Evolutionary conservation across 2,329 filamentous ascomycete species (phyloP), one percentile per base, ranked within the genome.

Genomic region (Allantophomopsis lycopodina): DNA sequence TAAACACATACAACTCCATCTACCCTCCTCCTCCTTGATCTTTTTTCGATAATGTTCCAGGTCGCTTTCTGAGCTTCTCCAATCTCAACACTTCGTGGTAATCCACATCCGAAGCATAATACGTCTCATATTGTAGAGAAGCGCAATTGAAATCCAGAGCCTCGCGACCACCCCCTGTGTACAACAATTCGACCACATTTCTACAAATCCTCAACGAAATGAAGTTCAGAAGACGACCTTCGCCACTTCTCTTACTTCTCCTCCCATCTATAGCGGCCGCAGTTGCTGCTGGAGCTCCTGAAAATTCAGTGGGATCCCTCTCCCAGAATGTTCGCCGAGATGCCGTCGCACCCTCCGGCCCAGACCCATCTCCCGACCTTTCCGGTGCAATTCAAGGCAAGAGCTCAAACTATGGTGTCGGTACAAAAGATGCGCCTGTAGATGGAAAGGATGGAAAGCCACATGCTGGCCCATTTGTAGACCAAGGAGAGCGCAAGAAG

Each of bases 391-490:
- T 50, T 12, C 39, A 49, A 30, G 51, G 52, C 35, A 35, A 50
- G 5, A 52, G 44, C 48, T 42, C 55, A 2, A 52, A 52, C 35
- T 48, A 44, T 33, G 50, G 51, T 32, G 41, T 54, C 47, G 76
- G 74, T 39, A 79, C 76, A 38, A 87, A 87, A 57, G 80, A 91
- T 64, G 85, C 83, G 41, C 89, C 89, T 0, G 80, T 95, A 15
- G 91, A 96, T 57, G 88, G 88, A 35, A 81, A 83, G 51, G 91
- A 96, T 62, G 91, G 91, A 36, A 91, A 88, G 63, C 91, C 91
- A 36, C 89, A 95, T 56, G 76, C 80, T 15, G 91, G 91, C 2
- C 91, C 91, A 5, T 79, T 76, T 54, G 77, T 88, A 42, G 76
- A 79, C 45, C 64, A 70, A 43, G 53, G 52, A 20, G 75, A 79